A percentile compares a stretch with the other conserved stretches of the same genome.
Conservation (phyloP, 257 asterid species). For the Ocimum tenuiflorum region DNA sequence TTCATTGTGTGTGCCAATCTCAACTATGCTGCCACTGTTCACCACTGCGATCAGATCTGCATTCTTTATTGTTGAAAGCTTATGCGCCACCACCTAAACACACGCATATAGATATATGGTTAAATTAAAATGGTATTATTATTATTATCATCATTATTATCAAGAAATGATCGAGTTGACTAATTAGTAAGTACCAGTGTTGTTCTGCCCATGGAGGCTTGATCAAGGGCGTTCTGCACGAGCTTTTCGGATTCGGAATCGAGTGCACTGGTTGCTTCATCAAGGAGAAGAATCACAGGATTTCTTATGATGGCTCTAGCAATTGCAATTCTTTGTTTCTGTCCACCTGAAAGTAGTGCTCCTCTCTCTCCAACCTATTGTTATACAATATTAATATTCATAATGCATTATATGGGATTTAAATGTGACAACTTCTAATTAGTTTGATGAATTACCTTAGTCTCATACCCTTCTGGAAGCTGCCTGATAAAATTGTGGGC, state of each 20-base stretch:
- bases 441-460: conserved; percentile 38
- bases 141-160: no score
- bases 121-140: no score
- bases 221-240: conserved; percentile 75
- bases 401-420: no score
- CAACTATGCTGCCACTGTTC: conserved; percentile 44
- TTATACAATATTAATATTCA: no score
- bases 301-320: conserved; percentile 75
- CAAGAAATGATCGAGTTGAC: no score
- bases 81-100: conserved; percentile 78
- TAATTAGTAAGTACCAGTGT: conserved; percentile 65
- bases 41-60: conserved; percentile 69
- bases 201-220: conserved; percentile 80
- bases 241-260: conserved; percentile 79
- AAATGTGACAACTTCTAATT: neutral
- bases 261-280: conserved; percentile 92
- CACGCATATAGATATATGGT: no score
- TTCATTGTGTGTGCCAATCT: conserved; percentile 59
- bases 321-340: conserved; percentile 82
- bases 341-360: conserved; percentile 77
- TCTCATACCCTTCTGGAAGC: conserved; percentile 75
- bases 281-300: conserved; percentile 74
- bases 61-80: conserved; percentile 70
- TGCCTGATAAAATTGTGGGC: conserved; percentile 74
- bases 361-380: conserved; percentile 77